Evolutionary conservation across 2,329 filamentous ascomycete genomes (phyloP).

Genomic region (Albophoma yamanashiensis): DNA sequence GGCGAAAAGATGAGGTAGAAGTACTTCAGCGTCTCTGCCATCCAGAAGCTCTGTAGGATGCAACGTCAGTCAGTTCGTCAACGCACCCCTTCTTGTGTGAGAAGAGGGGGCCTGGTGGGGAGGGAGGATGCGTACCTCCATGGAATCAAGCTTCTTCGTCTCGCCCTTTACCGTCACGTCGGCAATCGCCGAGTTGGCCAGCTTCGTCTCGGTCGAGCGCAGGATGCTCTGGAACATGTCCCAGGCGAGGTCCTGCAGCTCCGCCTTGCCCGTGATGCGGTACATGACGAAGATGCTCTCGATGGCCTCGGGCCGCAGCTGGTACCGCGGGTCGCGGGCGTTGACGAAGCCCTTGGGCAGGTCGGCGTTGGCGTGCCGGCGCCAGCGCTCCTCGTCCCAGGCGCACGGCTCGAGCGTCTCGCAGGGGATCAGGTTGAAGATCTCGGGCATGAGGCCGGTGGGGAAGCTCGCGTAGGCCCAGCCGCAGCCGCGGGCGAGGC

Average conservation of each 20-base stretch:
- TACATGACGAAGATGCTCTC: slow-evolving; percentile 74
- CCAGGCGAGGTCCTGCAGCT: slow-evolving; percentile 41
- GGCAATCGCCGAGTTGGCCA: slow-evolving; percentile 35
- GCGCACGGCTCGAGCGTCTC: slow-evolving; percentile 20
- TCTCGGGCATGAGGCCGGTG: slow-evolving; percentile 49
- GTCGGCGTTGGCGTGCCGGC: slow-evolving; percentile 8
- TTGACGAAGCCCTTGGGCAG: slow-evolving; percentile 52
- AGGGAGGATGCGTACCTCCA: slow-evolving; percentile 36
- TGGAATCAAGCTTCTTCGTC: slow-evolving; percentile 40
- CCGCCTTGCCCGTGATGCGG: slow-evolving; percentile 37
- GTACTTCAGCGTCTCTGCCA: slow-evolving; percentile 65
- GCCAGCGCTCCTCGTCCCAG: slow-evolving; percentile 19
- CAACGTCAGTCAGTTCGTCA: not conserved
- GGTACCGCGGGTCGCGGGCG: slow-evolving; percentile 35
- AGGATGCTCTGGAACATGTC: slow-evolving; percentile 38
- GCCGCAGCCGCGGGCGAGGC: slow-evolving; percentile 41
- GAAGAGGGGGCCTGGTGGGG: slow-evolving; percentile 4
- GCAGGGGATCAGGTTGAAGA: slow-evolving; percentile 36
- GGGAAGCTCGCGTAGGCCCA: slow-evolving; percentile 47
- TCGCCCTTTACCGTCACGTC: slow-evolving; percentile 25
- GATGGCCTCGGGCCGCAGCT: slow-evolving; percentile 56
- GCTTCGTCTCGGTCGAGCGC: slow-evolving; percentile 32
- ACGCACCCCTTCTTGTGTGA: too few species aligned
- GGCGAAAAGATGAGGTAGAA: slow-evolving; percentile 63
- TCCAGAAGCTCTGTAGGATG: slow-evolving; percentile 55